Evolutionary conservation across 495 filamentous ascomycete genomes (phyloP), one percentile per base, ranked within the genome.

Genomic region (Thermothielavioides terrestris): DNA sequence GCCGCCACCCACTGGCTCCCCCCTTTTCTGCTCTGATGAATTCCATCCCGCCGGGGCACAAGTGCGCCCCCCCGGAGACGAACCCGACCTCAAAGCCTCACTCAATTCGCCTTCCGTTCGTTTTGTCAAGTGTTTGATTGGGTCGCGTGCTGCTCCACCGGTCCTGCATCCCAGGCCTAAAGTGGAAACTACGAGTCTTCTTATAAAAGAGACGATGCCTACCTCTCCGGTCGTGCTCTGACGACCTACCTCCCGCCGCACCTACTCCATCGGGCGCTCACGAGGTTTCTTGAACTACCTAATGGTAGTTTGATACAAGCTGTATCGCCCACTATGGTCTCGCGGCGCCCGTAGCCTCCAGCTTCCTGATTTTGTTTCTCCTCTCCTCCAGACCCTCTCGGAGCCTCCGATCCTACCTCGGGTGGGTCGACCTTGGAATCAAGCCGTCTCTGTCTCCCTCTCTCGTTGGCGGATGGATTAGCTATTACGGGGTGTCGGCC

Each of bases 311-410:
- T 38, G 34, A 18, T 46, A 36, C 15, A 28, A 32, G 27, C 22
- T 36, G 21, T 36, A n/a, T 42, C 54, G 43, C 50, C 43, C 54
- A 52, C 46, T 48, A 60, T 63, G 57, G 52, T 52, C 42, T 49
- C 55, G 49, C 25, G 17, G 11, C 39, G 20, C 17, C 31, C 35
- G 14, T 48, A 38, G 12, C 11, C 44, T 36, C 31, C 10, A 2
- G 3, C 21, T 6, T 1, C 3, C 15, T 30, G 10, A 3, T 17
- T 8, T 53, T 48, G 53, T 49, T 47, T 43, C 37, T 46, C 17
- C n/a, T n/a, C 32, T 31, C 27, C 40, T 27, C 23, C 40, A 43
- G 21, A 26, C 25, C 25, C 32, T 50, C 20, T n/a, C n/a, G n/a
- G n/a, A 36, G 56, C 45, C 20, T 57, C 57, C 35, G 54, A 50